These are phyloP conservation scores for Entomortierella chlamydospora DNA, from an alignment of 192 early-diverging fungal genomes.

Conservation along the genomic window DNA sequence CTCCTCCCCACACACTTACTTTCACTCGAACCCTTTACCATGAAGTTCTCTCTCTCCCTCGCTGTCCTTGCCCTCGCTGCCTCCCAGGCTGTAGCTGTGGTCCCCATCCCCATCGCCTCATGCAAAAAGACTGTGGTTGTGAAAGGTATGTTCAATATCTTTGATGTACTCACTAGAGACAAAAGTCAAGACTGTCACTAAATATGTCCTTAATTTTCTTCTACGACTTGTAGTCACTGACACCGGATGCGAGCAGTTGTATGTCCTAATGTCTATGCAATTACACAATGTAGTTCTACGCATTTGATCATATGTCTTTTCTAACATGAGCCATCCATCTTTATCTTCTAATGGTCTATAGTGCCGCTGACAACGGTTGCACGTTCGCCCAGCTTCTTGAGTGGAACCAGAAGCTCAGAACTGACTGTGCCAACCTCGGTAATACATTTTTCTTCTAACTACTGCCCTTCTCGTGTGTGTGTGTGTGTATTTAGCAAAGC, in stretches of 20 bases:
- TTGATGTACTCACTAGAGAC: background rate
- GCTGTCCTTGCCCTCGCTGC: background rate
- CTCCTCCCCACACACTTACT: no score
- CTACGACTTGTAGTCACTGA: conserved; percentile 7
- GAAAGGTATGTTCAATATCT: conserved; percentile 4
- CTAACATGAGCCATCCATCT: no score
- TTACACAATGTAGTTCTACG: no score
- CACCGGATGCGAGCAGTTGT: background rate
- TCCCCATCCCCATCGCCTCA: conserved; percentile 19
- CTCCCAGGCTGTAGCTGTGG: background rate
- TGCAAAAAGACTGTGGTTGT: conserved; percentile 26
- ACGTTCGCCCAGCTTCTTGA: conserved; percentile 27
- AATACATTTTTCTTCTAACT: no score
- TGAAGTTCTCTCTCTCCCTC: no score
- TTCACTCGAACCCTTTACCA: no score
- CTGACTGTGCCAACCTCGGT: conserved; percentile 26
- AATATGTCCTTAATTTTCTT: background rate
- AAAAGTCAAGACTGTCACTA: background rate
- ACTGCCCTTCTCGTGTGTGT: no score
- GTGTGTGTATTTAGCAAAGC: no score
- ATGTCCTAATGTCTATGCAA: no score
- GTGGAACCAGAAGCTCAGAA: conserved; percentile 35
- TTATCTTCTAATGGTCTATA: no score
- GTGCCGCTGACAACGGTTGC: conserved; percentile 6
- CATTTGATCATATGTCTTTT: no score